Base-by-base conservation (phyloP, 176 grass and related monocot species). In the Oryza nivara region DNA sequence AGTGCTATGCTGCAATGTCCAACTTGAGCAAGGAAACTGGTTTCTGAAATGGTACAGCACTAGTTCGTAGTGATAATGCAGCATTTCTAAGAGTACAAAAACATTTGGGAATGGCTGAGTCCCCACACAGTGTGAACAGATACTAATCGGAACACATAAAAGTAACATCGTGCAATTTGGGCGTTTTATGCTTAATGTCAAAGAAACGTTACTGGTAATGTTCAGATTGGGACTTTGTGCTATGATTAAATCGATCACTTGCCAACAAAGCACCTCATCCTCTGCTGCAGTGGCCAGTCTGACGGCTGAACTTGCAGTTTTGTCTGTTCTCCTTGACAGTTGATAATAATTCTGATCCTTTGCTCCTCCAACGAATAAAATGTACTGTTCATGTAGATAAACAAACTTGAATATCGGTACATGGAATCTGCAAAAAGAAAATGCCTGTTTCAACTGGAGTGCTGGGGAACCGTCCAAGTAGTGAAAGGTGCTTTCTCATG, bases 191-290 rank as follows among this genome's bases (percentile, higher is more conserved):
- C 61, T 74, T 75, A 40, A 75, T 64, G 4, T 49, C 35, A 84
- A 79, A 79, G 69, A 65, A 25, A 28, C 54, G 19, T 43, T 48
- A 74, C 22, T 25, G 19, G 32, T 17, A 64, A n/a, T n/a, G 78
- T 38, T 70, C n/a, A 64, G 64, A 70, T 6, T 26, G 68, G 73
- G 76, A 79, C 40, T 14, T 43, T 66, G 36, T 6, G 68, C 45
- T 74, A 80, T 68, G 47, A 79, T 54, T 32, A 78, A 78, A 3
- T 79, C 23, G 32, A 79, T 78, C 74, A 52, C 80, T 83, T 88
- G 86, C n/a, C 17, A 54, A 32, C 60, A 68, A 69, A 65, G 80
- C 73, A 22, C 71, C 40, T 68, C 32, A 56, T 67, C 25, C 3
- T 47, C 34, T 28, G 49, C 17, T 61, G 22, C 15, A 61, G 56